Evolutionary conservation across 805 yeast species (phyloP).

Genomic region (Hanseniaspora pseudoguilliermondii): DNA sequence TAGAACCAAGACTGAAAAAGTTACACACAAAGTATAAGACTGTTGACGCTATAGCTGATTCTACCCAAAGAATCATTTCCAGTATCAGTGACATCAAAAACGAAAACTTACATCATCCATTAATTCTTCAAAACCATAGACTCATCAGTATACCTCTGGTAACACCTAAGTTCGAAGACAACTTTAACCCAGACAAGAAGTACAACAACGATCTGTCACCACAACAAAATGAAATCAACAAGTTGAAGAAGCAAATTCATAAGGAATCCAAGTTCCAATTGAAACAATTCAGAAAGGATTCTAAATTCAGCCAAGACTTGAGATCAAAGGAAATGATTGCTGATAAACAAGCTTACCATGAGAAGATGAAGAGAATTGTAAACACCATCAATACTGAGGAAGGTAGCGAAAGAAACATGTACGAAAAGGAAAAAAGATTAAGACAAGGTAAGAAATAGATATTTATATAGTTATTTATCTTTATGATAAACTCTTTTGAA

Average conservation of each 20-base stretch:
- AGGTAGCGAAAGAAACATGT: constrained; percentile 87
- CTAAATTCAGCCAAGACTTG: constrained; percentile 76
- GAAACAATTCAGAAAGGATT: constrained; percentile 82
- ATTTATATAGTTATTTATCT: neutral
- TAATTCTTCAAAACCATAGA: constrained; percentile 69
- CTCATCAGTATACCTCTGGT: constrained; percentile 73
- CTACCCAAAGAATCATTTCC: constrained; percentile 38
- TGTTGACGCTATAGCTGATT: constrained; percentile 29
- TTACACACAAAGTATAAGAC: constrained; percentile 26
- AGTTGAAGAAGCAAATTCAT: constrained; percentile 75
- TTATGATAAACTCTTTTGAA: constrained; percentile 3
- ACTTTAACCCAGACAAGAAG: constrained; percentile 89
- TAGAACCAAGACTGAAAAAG: constrained; percentile 29
- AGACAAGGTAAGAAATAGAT: constrained; percentile 37
- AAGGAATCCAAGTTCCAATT: constrained; percentile 79
- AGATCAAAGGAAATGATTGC: constrained; percentile 65
- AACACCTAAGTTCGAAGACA: constrained; percentile 89
- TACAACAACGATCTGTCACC: constrained; percentile 64
- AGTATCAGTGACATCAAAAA: constrained; percentile 20
- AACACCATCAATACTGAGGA: constrained; percentile 84
- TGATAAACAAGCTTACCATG: constrained; percentile 67
- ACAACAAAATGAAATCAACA: constrained; percentile 62
- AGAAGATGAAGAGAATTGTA: constrained; percentile 75
- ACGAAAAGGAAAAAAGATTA: constrained; percentile 69
- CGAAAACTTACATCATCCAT: constrained; percentile 45